A percentile compares a stretch with the other conserved stretches of the same genome.
Evolutionary conservation across 768 basidiomycete genomes (phyloP).

Genomic region (Trametes villosa): DNA sequence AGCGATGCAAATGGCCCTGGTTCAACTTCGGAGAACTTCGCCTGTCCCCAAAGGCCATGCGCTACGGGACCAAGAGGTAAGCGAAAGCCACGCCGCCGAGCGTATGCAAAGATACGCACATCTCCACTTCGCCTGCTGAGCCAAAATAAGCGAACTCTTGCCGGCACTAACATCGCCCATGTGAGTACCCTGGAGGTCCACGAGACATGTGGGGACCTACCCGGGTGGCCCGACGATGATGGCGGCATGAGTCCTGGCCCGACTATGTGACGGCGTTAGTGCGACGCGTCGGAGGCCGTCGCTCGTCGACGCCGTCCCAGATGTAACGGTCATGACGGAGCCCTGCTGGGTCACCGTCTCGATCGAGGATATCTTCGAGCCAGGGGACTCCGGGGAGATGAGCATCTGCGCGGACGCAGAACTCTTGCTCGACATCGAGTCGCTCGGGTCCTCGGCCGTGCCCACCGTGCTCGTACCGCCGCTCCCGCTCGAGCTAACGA

Average conservation of each 20-base stretch:
- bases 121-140: conserved; percentile 74
- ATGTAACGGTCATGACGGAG: conserved; percentile 33
- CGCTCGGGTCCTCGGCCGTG: conserved; percentile 30
- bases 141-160: conserved; percentile 74
- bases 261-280: conserved; percentile 45
- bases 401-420: conserved; percentile 16
- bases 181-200: neutral
- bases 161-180: conserved; percentile 51
- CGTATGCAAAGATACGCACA: conserved; percentile 41
- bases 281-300: conserved; percentile 51
- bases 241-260: conserved; percentile 59
- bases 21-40: conserved; percentile 68
- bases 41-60: conserved; percentile 78
- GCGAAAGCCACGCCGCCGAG: neutral
- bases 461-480: conserved; percentile 14
- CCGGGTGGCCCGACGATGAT: conserved; percentile 68
- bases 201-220: conserved; percentile 39
- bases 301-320: conserved; percentile 40
- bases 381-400: conserved; percentile 21
- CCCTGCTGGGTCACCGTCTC: conserved; percentile 14
- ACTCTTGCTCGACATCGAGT: conserved; percentile 51
- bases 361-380: conserved; percentile 26
- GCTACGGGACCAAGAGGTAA: conserved; percentile 22
- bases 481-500: conserved; percentile 41
- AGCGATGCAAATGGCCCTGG: conserved; percentile 73